Evolutionary conservation across 2,329 filamentous ascomycete species (phyloP).

Genomic region (Gaeumannomyces sp.): DNA sequence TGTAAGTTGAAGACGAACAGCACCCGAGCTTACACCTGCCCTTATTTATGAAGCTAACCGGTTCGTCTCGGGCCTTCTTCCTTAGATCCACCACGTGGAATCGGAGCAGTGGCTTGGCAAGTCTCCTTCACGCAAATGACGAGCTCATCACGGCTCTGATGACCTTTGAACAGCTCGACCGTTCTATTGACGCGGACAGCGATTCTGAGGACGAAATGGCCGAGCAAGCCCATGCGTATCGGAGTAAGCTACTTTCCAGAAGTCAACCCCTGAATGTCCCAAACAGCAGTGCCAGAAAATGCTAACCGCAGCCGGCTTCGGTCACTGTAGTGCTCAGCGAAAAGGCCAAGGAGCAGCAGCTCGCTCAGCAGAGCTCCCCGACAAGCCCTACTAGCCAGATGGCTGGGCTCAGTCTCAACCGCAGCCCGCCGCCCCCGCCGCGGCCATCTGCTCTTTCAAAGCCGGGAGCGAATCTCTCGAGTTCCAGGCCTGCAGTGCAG

Average conservation of each 20-base stretch:
- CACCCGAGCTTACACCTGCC: neutral
- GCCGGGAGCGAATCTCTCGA: conserved; percentile 32
- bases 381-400: conserved; percentile 29
- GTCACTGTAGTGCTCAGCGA: conserved; percentile 41
- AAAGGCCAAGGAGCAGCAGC: conserved; percentile 40
- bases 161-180: conserved; percentile 89
- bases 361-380: conserved; percentile 31
- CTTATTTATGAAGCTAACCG: neutral
- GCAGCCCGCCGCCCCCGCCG: conserved; percentile 36
- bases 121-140: conserved; percentile 88
- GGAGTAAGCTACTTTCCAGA: conserved; percentile 37
- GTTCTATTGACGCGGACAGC: conserved; percentile 70
- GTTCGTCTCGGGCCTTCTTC: conserved; percentile 9
- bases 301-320: conserved; percentile 1
- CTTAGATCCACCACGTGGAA: conserved; percentile 78
- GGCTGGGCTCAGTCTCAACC: conserved; percentile 36
- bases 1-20: conserved; percentile 35
- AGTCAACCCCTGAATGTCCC: conserved; percentile 14
- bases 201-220: conserved; percentile 64
- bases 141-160: conserved; percentile 90
- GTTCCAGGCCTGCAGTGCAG: conserved; percentile 29
- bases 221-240: conserved; percentile 59
- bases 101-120: conserved; percentile 87
- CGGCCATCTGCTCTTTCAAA: conserved; percentile 39
- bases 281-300: neutral